phyloP scores from a whole-genome alignment of 768 basidiomycete genomes.

The Naganishia vishniacii region DNA sequence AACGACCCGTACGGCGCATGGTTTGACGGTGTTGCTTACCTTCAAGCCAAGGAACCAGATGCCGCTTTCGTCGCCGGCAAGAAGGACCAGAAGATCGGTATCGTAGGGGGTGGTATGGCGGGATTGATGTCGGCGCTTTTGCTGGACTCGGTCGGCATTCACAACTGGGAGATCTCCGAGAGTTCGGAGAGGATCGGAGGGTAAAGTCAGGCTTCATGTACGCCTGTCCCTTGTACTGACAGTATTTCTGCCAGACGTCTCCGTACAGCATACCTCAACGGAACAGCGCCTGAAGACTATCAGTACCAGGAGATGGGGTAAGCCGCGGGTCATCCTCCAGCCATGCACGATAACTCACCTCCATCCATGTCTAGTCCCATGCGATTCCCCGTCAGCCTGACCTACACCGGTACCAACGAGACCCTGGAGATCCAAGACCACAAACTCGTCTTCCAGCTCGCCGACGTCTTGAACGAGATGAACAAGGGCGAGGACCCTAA shows the following conservation, averaged over 20 bases:
- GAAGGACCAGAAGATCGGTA: slow-evolving; percentile 33
- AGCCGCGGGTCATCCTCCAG: neutral
- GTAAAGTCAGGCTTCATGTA: slow-evolving; percentile 10
- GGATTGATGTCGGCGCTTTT: slow-evolving; percentile 30
- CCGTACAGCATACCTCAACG: slow-evolving; percentile 30
- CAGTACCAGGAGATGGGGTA: slow-evolving; percentile 35
- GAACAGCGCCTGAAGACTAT: slow-evolving; percentile 29
- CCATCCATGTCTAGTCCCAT: slow-evolving; percentile 24
- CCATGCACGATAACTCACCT: neutral
- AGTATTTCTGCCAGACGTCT: slow-evolving; percentile 24
- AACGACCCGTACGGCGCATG: slow-evolving; percentile 32
- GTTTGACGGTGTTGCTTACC: slow-evolving; percentile 32
- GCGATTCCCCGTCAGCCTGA: slow-evolving; percentile 32
- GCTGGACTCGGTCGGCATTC: slow-evolving; percentile 31
- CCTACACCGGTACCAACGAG: slow-evolving; percentile 30
- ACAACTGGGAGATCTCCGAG: slow-evolving; percentile 32
- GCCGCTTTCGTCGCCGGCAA: slow-evolving; percentile 29
- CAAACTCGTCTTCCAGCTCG: slow-evolving; percentile 34
- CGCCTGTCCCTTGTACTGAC: no score
- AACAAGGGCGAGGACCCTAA: slow-evolving; percentile 28
- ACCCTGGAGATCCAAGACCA: slow-evolving; percentile 32
- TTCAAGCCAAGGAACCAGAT: slow-evolving; percentile 25
- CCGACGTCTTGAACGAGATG: slow-evolving; percentile 29
- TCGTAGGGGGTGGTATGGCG: slow-evolving; percentile 29
- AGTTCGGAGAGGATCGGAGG: slow-evolving; percentile 31